Evolutionary conservation across 2,329 filamentous ascomycete genomes (phyloP), one percentile per base, ranked within the genome.

Genomic region (Pseudogymnoascus sp.): DNA sequence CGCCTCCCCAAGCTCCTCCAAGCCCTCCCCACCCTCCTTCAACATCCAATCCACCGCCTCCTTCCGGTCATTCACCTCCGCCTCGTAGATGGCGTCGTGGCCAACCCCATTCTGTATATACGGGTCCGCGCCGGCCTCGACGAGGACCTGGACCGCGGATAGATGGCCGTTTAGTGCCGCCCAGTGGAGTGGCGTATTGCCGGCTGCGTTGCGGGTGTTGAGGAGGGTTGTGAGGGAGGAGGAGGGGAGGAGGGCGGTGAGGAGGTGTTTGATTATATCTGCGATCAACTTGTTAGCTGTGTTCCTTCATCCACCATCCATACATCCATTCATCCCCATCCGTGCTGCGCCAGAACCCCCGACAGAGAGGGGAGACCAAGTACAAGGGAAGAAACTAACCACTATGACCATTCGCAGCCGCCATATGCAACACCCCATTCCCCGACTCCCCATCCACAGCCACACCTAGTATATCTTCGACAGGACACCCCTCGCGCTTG

Each of bases 141-240:
- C 80, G 11, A 99, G 81, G 0, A 86, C 76, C 77, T 92, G 90
- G 5, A 96, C 91, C 3, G 86, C 84, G 5, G 87, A 84, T 2
- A 97, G 78, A 70, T 97, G 92, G 1, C 92, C 92, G 62, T 95
- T 94, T 62, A 97, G 78, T 0, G 91, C 90, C 0, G 93, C 93
- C 92, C 92, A 97, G 77, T 99, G 94, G 63, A 99, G 79, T 0
- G 91, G 84, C 0, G 93, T 97, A 77, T 97, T 97, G 49, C 92
- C 92, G 52, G 89, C 88, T 65, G 85, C 79, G 71, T 99, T 99
- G 65, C 83, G 80, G 2, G 82, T 78, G 69, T 91, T 88, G 23
- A 92, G 74, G 67, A 87, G 85, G 0, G 80, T 62, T n/a, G 72
- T 66, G 67, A 71, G 69, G 1, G 66, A 62, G 3, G 66, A 60